A percentile compares a stretch with the other conserved stretches of the same genome.
phyloP scores from a whole-genome alignment of 345 rosid genomes.

The Boechera retrofracta region DNA sequence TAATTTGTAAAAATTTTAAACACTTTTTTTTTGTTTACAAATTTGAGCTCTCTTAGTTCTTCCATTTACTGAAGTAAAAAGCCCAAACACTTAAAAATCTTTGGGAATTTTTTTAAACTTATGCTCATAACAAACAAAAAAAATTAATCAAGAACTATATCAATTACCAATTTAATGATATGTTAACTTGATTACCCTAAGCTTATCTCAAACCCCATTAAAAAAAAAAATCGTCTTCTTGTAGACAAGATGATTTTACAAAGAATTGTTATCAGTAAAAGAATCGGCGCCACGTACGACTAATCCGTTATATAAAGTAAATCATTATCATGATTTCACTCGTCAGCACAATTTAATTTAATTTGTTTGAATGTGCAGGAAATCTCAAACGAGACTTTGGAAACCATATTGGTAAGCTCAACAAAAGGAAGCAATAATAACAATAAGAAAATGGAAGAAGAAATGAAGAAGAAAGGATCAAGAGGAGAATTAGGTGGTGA shows the following conservation, averaged over 20 bases:
- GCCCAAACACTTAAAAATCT: neutral
- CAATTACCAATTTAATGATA: neutral
- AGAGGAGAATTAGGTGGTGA: constrained; percentile 57
- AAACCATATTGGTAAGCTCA: constrained; percentile 68
- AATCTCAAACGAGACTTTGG: constrained; percentile 60
- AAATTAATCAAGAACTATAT: neutral
- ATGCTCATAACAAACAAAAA: neutral
- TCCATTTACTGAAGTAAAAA: neutral
- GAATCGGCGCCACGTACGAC: constrained; percentile 7
- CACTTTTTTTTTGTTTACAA: neutral
- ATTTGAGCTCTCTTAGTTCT: constrained; percentile 11
- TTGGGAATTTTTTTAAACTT: neutral
- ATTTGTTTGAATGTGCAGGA: constrained; percentile 50
- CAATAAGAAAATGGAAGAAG: constrained; percentile 42
- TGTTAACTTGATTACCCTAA: constrained; percentile 16
- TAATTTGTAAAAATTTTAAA: neutral
- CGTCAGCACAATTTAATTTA: constrained; percentile 19
- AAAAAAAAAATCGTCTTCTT: no score
- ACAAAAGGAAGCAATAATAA: constrained; percentile 42
- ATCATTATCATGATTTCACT: neutral
- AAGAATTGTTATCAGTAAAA: constrained; percentile 24
- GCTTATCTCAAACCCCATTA: neutral
- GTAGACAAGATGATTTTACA: constrained; percentile 8
- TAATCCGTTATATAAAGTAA: constrained; percentile 12
- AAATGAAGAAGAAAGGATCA: constrained; percentile 62